These are phyloP conservation scores for Hypoxylon lienhwacheense DNA, from an alignment of 495 filamentous ascomycete genomes.

Conservation along the genomic window DNA sequence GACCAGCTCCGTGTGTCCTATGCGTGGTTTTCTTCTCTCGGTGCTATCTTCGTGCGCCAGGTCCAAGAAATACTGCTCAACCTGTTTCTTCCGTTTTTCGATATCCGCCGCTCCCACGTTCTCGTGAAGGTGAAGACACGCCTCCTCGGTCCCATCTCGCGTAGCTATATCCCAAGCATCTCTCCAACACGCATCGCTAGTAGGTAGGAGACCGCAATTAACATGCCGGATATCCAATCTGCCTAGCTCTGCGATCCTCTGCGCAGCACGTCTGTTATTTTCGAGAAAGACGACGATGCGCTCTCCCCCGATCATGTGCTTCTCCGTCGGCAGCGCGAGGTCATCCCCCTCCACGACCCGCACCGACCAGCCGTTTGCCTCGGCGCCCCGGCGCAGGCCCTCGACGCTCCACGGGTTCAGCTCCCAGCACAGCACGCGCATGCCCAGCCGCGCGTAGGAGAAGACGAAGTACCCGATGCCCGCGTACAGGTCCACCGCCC, in stretches of 20 bases:
- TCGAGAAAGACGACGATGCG: constrained; percentile 69
- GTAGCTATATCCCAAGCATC: constrained; percentile 58
- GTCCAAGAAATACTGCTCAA: constrained; percentile 45
- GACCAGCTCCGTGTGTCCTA: constrained; percentile 75
- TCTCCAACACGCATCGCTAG: constrained; percentile 65
- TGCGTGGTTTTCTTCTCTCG: constrained; percentile 38
- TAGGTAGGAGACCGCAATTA: constrained; percentile 79
- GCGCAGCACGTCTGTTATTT: constrained; percentile 61
- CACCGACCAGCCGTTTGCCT: constrained; percentile 65
- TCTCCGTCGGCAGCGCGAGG: constrained; percentile 25
- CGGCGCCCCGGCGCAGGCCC: constrained; percentile 70
- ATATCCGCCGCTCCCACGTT: constrained; percentile 72
- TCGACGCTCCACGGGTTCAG: constrained; percentile 87
- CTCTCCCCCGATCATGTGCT: constrained; percentile 38
- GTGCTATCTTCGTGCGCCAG: constrained; percentile 33
- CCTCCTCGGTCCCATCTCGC: constrained; percentile 35
- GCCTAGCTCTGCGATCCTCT: constrained; percentile 44
- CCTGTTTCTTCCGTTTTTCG: constrained; percentile 53
- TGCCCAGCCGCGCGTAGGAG: constrained; percentile 70
- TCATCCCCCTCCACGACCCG: constrained; percentile 49
- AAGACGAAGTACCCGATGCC: constrained; percentile 94
- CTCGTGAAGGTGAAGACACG: constrained; percentile 85
- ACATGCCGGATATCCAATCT: constrained; percentile 59
- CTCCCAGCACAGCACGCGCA: constrained; percentile 83
- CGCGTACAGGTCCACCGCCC: constrained; percentile 81